Base-by-base conservation (phyloP, 2,329 filamentous ascomycete genomes). In the Monosporascus sp. region DNA sequence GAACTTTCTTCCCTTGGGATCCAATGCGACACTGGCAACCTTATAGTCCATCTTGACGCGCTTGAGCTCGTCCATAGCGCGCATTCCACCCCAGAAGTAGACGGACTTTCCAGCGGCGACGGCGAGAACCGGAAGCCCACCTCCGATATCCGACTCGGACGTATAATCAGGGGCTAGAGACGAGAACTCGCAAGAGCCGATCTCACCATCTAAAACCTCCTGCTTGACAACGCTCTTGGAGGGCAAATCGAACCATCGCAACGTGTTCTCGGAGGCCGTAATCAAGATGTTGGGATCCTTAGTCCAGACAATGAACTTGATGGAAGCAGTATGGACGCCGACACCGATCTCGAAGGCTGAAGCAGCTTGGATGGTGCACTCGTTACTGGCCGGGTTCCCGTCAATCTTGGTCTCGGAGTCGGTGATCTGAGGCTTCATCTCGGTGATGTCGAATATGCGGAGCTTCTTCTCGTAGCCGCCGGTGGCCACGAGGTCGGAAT, bases 241-340 rank as follows among this genome's bases (percentile, higher is more conserved):
- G 24, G 90, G 85, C 47, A 97, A 75, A 69, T 99, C 91, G 76
- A 94, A 96, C 94, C 94, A 99, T 53, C 94, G 85, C 25, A 99
- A 81, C 47, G 88, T 90, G 68, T 94, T 95, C 68, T 97, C 93
- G 1, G 90, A 89, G 2, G 93, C 92, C 0, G 94, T 99, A 49
- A 96, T 88, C 53, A 99, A 77, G 58, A 93, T 84, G 64, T 94
- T 96, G 49, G 89, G 88, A 64, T 96, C 89, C 54, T 84, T 83
- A 50, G 90, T 90, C 94, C 94, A 99, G 56, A 96, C 89, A 56
- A 99, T 95, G 53, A 90, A 92, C 71, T 97, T 97, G 79, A 99
- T 97, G 35, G 89, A 89, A 47, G 88, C 89, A 17, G 82, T 85
- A 69, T 99, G 94, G 14, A 88, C 80, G 37, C 89, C 90, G 6